Base-by-base conservation (phyloP, 1,284 basidiomycete genomes). In the Fistulina hepatica region DNA sequence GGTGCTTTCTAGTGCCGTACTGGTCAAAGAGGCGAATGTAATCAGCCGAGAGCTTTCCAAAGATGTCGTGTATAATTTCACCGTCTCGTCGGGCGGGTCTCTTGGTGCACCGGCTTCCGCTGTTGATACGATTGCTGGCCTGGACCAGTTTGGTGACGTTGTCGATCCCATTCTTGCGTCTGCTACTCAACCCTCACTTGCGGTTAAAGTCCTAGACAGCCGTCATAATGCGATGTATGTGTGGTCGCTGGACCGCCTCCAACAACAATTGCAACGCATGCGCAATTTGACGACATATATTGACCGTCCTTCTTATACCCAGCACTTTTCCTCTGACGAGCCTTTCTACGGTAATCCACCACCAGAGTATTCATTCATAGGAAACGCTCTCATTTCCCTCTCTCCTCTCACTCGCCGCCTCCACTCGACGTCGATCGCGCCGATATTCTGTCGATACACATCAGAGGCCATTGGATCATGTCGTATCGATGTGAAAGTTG, bases 141-240 rank as follows among this genome's bases (percentile, higher is more conserved):
- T 97, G 26, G 82, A 89, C 56, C 84, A 92, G 52, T 89, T 95
- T 53, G 93, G 93, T 21, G 91, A 95, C 48, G 84, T 90, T n/a
- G 73, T 81, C 15, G 85, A 91, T 56, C 76, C 81, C 2, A 69
- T 77, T 4, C 67, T 83, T 2, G 68, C 75, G 2, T 77, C 76
- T 6, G 64, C 71, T 7, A 78, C 76, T 2, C 85, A 90, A 47
- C 89, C 93, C 0, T 82, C 81, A 19, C 81, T 94, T 13, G 86
- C 81, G 23, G 69, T 97, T 61, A 97, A 93, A 58, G 84, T 97
- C 26, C 65, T 97, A 20, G 93, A 95, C 63, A 80, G 81, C 53
- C 73, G 77, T 33, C 75, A 92, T 52, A 81, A 78, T 42, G 83
- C 85, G 22, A 77, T 94, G 40, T 93, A 92, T 54, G 69, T 78